Evolutionary conservation across 345 rosid genomes (phyloP).

Genomic region (Corymbia maculata): DNA sequence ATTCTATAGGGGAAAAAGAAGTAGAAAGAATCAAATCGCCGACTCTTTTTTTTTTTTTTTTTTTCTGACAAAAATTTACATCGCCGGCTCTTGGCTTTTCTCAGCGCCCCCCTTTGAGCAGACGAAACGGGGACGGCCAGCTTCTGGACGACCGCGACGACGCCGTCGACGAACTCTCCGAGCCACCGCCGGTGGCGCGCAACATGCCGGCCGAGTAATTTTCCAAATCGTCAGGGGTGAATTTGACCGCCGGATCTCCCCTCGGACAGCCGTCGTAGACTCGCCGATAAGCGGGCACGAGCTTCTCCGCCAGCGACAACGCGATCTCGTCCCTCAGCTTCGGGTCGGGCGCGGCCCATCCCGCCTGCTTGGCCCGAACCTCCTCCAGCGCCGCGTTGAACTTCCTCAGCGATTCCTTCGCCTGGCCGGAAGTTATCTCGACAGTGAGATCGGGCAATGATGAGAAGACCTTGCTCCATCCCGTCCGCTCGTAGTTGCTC

Average conservation of each 20-base stretch:
- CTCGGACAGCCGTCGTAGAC: not conserved
- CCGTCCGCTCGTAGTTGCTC: constrained; percentile 4
- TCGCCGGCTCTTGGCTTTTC: not conserved
- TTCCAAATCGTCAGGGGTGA: not conserved
- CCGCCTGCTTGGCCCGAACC: not conserved
- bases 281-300: not conserved
- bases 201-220: not conserved
- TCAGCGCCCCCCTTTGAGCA: not conserved
- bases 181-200: not conserved
- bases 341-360: not conserved
- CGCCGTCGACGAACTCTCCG: not conserved
- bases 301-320: not conserved
- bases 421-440: not conserved
- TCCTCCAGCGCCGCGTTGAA: constrained; percentile 5
- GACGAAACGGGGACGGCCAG: not conserved
- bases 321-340: constrained; percentile 3
- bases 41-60: not conserved
- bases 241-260: not conserved
- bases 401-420: not conserved
- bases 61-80: not conserved
- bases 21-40: not conserved
- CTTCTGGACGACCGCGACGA: not conserved
- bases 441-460: not conserved
- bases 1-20: not conserved
- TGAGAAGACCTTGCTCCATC: constrained; percentile 4